A percentile compares a stretch with the other conserved stretches of the same genome.
These are phyloP conservation scores for Adansonia grandidieri DNA, from an alignment of 441 rosid species.

Conservation along the genomic window DNA sequence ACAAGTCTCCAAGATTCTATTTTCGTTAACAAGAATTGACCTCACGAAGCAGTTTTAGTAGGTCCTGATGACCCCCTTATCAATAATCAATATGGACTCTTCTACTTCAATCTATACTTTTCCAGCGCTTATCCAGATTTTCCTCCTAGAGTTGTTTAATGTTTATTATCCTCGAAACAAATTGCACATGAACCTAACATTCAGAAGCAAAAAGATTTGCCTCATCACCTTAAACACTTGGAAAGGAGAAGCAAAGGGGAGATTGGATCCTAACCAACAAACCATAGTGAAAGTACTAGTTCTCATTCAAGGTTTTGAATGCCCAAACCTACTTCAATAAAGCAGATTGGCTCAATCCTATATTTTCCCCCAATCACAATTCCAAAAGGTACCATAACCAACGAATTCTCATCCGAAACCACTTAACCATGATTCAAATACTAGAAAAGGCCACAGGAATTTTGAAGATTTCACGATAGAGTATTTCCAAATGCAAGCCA, in stretches of 20 bases:
- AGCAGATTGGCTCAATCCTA: background rate
- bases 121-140: background rate
- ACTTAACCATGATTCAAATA: background rate
- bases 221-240: background rate
- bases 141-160: constrained; percentile 6
- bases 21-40: background rate
- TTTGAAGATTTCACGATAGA: background rate
- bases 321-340: background rate
- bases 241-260: background rate
- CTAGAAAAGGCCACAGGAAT: background rate
- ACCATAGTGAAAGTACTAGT: background rate
- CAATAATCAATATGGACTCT: background rate
- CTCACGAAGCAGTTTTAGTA: background rate
- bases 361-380: background rate
- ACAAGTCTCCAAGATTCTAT: background rate
- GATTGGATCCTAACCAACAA: background rate
- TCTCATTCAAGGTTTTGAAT: constrained; percentile 1
- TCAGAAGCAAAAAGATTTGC: background rate
- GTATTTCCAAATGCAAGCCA: background rate
- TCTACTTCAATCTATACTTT: background rate
- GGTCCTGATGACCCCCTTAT: background rate
- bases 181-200: background rate
- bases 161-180: constrained; percentile 1
- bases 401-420: background rate
- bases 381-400: background rate